Evolutionary conservation across 495 filamentous ascomycete species (phyloP), one percentile per base, ranked within the genome.

Genomic region (Podospora pseudocomata): DNA sequence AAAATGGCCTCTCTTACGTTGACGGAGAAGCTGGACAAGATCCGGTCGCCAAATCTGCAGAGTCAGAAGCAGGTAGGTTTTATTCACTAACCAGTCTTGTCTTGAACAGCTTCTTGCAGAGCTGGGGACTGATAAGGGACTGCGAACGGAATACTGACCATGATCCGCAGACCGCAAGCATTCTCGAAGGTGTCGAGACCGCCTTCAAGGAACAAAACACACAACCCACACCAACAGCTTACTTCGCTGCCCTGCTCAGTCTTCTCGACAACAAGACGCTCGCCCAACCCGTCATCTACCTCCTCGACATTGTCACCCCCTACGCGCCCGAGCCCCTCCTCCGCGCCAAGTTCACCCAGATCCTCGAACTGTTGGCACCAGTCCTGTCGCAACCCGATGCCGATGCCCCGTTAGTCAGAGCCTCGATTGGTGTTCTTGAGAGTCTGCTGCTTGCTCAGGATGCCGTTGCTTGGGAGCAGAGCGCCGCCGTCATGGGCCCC

Each of bases 191-290:
- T 57, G 89, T 99, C 58, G 94, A 99, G 79, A 90, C 95, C 75
- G 97, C 92, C 20, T 88, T 99, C 58, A 88, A 89, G 73, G 91
- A 93, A 66, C 92, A 96, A 77, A 90, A 92, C 66, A 89, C 91
- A 67, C 86, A 91, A 71, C 86, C 89, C 64, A 92, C 91, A 7
- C 84, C 96, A 3, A 97, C 95, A 1, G 93, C 90, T 70, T 99
- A 98, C 78, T 96, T 98, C 72, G 92, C 92, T n/a, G 93, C 96
- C 3, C 86, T 99, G n/a, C 85, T 99, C 55, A 93, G 94, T 44
- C 84, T 99, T 5, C 86, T 99, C 16, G 87, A 87, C 64, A 96
- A 96, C 78, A 94, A 92, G 78, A 91, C 95, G 62, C 81, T 96
- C 54, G 91, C 91, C 26, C 88, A 89, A 23, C 92, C 95, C 16